These are phyloP conservation scores for Gymnopilus junonius DNA, from an alignment of 768 basidiomycete genomes.

Conservation along the genomic window DNA sequence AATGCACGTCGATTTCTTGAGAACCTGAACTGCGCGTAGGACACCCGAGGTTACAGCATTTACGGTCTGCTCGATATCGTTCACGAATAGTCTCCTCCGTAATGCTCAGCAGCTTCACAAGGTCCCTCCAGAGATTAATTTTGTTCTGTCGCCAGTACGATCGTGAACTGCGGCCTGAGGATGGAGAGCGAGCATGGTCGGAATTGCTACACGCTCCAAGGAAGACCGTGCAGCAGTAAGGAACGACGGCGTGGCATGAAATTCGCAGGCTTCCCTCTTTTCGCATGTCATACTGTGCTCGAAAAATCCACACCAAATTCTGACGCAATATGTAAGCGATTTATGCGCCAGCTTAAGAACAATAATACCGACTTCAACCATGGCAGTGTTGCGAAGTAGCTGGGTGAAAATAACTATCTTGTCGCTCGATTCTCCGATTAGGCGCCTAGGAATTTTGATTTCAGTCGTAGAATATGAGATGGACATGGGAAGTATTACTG, in stretches of 20 bases:
- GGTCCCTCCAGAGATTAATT: background rate
- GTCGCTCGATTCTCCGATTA: background rate
- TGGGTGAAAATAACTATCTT: background rate
- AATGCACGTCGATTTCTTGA: background rate
- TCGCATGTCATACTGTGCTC: background rate
- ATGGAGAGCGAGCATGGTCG: background rate
- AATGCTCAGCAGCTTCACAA: background rate
- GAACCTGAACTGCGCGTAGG: background rate
- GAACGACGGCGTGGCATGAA: background rate
- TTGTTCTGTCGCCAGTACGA: background rate
- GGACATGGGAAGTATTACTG: background rate
- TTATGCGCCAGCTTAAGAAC: background rate
- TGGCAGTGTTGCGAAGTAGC: background rate
- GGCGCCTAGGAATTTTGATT: background rate
- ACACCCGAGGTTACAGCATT: slow-evolving; percentile 2
- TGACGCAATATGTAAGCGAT: background rate
- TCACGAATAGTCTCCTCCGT: slow-evolving; percentile 6
- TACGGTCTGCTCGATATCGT: background rate
- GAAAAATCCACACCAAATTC: background rate
- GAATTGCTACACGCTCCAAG: background rate
- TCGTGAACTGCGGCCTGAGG: background rate
- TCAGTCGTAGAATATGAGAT: background rate
- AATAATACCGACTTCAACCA: background rate
- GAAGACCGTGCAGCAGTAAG: background rate
- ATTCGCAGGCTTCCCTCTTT: background rate